A percentile compares a stretch with the other conserved stretches of the same genome.
phyloP scores from a whole-genome alignment of 495 filamentous ascomycete species.

The Mytilinidion resinicola region DNA sequence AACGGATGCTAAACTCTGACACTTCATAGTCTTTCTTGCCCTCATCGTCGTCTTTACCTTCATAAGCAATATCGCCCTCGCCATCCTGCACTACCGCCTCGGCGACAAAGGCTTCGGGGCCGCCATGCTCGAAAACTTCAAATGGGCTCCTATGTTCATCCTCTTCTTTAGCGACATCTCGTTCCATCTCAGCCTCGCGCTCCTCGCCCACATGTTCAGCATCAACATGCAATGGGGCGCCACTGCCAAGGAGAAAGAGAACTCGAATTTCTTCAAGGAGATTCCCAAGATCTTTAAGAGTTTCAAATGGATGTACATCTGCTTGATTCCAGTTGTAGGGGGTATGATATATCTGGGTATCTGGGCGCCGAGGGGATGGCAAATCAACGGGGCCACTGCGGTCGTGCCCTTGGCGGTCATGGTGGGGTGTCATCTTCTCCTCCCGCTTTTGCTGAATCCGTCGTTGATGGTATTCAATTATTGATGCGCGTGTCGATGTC shows the following conservation, averaged over 20 bases:
- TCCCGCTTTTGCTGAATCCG: constrained; percentile 58
- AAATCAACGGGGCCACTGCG: constrained; percentile 50
- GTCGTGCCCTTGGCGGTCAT: constrained; percentile 53
- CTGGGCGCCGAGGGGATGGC: constrained; percentile 48
- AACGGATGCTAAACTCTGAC: too few species aligned
- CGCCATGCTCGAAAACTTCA: constrained; percentile 40
- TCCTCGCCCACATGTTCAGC: constrained; percentile 43
- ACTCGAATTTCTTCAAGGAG: constrained; percentile 56
- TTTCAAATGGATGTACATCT: constrained; percentile 57
- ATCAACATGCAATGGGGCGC: constrained; percentile 47
- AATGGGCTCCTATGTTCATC: constrained; percentile 43
- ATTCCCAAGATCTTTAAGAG: constrained; percentile 48
- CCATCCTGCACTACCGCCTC: constrained; percentile 42
- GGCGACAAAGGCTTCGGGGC: constrained; percentile 34
- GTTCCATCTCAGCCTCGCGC: constrained; percentile 42
- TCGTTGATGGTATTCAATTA: constrained; percentile 63
- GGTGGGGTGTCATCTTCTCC: constrained; percentile 50
- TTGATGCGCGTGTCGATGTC: too few species aligned
- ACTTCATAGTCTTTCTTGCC: constrained; percentile 45
- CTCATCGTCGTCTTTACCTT: constrained; percentile 45
- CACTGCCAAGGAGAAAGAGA: constrained; percentile 53
- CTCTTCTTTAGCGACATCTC: constrained; percentile 46
- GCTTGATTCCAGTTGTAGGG: constrained; percentile 40
- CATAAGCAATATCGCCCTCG: constrained; percentile 44
- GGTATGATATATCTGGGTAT: constrained; percentile 45